phyloP scores from a whole-genome alignment of 805 yeast species.

The Hemisphaericaspora nanyangensis region DNA sequence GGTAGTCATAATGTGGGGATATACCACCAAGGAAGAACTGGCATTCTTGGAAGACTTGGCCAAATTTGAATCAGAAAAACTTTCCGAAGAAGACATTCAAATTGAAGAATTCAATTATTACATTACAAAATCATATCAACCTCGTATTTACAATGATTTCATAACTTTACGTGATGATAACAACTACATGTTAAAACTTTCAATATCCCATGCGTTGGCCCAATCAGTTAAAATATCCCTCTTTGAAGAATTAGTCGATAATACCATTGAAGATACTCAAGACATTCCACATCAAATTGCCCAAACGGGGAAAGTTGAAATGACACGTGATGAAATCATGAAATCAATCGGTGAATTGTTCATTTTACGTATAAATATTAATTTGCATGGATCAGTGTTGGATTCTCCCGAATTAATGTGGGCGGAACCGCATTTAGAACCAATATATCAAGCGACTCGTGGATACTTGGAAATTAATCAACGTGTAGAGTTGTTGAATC shows the following conservation, averaged over 20 bases:
- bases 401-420: slow-evolving; percentile 98
- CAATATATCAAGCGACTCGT: slow-evolving; percentile 94
- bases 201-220: slow-evolving; percentile 93
- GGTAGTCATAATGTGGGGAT: slow-evolving; percentile 97
- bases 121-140: slow-evolving; percentile 90
- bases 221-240: slow-evolving; percentile 93
- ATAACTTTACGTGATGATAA: slow-evolving; percentile 86
- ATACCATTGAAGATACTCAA: slow-evolving; percentile 95
- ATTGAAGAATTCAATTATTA: slow-evolving; percentile 94
- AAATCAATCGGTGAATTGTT: slow-evolving; percentile 95
- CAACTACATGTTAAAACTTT: slow-evolving; percentile 87
- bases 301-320: slow-evolving; percentile 86
- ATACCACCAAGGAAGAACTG: slow-evolving; percentile 75
- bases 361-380: slow-evolving; percentile 77
- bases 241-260: slow-evolving; percentile 93
- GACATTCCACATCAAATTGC: slow-evolving; percentile 97
- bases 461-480: slow-evolving; percentile 95
- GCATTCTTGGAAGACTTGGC: slow-evolving; percentile 81
- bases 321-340: slow-evolving; percentile 94
- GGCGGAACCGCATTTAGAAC: slow-evolving; percentile 97
- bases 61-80: slow-evolving; percentile 86
- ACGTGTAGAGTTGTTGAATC: slow-evolving; percentile 84
- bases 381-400: slow-evolving; percentile 80
- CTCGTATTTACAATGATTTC: slow-evolving; percentile 92
- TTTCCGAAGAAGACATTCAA: slow-evolving; percentile 89